Conservation (phyloP, 2,329 filamentous ascomycete species). For the Karstenula rhodostoma region DNA sequence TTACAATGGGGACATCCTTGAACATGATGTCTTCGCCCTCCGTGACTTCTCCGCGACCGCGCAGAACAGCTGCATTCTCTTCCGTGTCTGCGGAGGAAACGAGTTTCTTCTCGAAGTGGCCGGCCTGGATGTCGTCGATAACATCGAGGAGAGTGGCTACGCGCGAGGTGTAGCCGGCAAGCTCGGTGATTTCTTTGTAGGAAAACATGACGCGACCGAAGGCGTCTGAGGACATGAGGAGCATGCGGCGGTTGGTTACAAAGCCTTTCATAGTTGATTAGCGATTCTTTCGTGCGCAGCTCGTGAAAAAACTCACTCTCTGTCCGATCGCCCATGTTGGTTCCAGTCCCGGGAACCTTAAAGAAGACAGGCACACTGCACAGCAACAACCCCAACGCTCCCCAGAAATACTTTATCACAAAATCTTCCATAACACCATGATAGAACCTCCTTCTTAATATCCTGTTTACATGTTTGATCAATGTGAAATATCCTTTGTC, state of each 20-base stretch:
- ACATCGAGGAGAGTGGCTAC: constrained; percentile 90
- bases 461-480: constrained; percentile 98
- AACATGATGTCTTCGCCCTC: constrained; percentile 89
- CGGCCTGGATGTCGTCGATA: constrained; percentile 90
- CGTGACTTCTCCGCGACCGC: constrained; percentile 79
- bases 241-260: constrained; percentile 90
- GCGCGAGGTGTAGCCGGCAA: constrained; percentile 93
- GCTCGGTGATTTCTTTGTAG: constrained; percentile 95
- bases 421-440: constrained; percentile 99
- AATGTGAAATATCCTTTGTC: constrained; percentile 99
- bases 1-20: constrained; percentile 90
- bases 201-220: constrained; percentile 94
- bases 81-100: constrained; percentile 87
- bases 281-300: constrained; percentile 1
- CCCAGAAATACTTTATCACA: constrained; percentile 99
- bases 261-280: constrained; percentile 65
- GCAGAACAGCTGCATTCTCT: constrained; percentile 82
- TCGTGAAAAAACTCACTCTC: constrained; percentile 58
- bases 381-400: constrained; percentile 85
- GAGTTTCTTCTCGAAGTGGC: constrained; percentile 94
- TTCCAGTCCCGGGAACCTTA: constrained; percentile 74
- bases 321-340: constrained; percentile 71
- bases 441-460: constrained; percentile 87
- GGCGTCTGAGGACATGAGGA: constrained; percentile 92
- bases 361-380: constrained; percentile 97